Percentiles rank a stretch among this genome's conserved stretches.
Conservation (phyloP, 2,329 filamentous ascomycete species). For the Cladosporium sp. region DNA sequence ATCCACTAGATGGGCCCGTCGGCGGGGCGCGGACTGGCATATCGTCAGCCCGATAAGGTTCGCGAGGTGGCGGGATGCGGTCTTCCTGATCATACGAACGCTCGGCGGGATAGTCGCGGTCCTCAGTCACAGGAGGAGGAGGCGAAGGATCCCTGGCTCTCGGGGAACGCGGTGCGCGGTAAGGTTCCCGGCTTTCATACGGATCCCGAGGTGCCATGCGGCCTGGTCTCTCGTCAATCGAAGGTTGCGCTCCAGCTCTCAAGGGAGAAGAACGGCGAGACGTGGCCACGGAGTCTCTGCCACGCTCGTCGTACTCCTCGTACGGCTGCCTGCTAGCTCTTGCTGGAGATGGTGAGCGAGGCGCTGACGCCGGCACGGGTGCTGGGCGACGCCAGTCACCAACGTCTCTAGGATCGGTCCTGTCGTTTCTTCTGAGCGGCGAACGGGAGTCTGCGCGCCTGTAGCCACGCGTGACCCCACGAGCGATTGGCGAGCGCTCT, state of each 20-base stretch:
- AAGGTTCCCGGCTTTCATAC: slow-evolving; percentile 12
- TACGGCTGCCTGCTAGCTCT: slow-evolving; percentile 29
- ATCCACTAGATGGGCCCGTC: slow-evolving; percentile 25
- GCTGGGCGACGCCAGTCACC: slow-evolving; percentile 43
- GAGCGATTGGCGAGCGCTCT: slow-evolving; percentile 32
- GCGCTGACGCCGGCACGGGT: slow-evolving; percentile 30
- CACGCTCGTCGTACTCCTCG: slow-evolving; percentile 47
- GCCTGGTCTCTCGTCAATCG: slow-evolving; percentile 28
- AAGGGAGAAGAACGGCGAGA: slow-evolving; percentile 59
- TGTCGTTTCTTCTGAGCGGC: slow-evolving; percentile 48
- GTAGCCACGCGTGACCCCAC: slow-evolving; percentile 34
- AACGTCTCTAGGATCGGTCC: slow-evolving; percentile 44
- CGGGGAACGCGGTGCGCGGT: slow-evolving; percentile 31
- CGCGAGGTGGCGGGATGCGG: slow-evolving; percentile 25
- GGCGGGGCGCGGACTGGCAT: slow-evolving; percentile 23
- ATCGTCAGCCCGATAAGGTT: slow-evolving; percentile 26
- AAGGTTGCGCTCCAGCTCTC: slow-evolving; percentile 38
- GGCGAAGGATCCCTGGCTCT: slow-evolving; percentile 16
- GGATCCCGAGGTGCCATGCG: slow-evolving; percentile 24
- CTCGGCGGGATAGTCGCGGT: slow-evolving; percentile 19
- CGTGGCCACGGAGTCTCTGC: slow-evolving; percentile 51
- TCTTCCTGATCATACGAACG: slow-evolving; percentile 18
- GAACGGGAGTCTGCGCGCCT: slow-evolving; percentile 49
- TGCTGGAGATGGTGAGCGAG: slow-evolving; percentile 51
- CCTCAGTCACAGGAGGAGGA: slow-evolving; percentile 25